Conservation (phyloP, 495 filamentous ascomycete species). For the Penicillium nucicola region DNA sequence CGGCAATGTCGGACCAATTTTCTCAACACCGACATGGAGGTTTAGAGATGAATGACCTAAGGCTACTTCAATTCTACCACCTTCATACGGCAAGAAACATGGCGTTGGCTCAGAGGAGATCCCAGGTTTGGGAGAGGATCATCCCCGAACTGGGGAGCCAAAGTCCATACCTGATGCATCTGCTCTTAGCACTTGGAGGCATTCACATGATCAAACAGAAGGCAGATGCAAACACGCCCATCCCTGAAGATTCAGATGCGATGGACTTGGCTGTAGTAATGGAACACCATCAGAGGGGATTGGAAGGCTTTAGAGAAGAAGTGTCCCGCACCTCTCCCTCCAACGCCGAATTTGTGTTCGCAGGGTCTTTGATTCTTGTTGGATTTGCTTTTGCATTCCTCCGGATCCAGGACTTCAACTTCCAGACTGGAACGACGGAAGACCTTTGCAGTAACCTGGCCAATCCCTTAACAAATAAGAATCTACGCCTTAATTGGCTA, state of each 20-base stretch:
- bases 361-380: slow-evolving; percentile 1
- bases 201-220: slow-evolving; percentile 3
- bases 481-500: slow-evolving; percentile 4
- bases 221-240: neutral
- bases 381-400: neutral
- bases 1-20: neutral
- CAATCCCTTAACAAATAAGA: neutral
- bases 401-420: neutral
- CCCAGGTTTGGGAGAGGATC: slow-evolving; percentile 2
- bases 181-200: slow-evolving; percentile 13
- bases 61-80: slow-evolving; percentile 5
- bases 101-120: neutral
- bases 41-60: slow-evolving; percentile 8
- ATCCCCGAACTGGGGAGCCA: slow-evolving; percentile 5
- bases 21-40: neutral
- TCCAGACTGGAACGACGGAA: neutral
- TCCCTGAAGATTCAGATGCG: neutral
- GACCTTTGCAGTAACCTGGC: neutral
- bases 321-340: neutral
- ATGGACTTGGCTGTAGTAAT: slow-evolving; percentile 5
- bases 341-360: slow-evolving; percentile 1
- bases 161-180: slow-evolving; percentile 12
- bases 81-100: slow-evolving; percentile 9
- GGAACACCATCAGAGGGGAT: slow-evolving; percentile 14
- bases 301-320: slow-evolving; percentile 5